Conservation (phyloP, 257 asterid genomes). For the Ilex aquifolium region DNA sequence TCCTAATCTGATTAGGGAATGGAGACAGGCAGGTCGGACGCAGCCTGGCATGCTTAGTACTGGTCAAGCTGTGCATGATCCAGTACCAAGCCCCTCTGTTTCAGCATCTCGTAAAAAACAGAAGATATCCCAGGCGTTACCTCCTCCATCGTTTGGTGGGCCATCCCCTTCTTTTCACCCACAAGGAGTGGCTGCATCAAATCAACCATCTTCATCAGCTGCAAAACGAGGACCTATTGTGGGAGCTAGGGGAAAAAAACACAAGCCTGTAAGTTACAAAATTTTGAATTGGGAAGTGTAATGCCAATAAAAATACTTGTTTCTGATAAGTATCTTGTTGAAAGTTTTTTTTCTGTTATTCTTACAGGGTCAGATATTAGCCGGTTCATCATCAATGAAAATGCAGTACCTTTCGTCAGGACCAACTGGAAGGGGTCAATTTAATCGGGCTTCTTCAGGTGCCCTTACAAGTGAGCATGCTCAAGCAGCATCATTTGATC, state of each 20-base stretch:
- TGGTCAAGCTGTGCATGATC: slow-evolving; percentile 47
- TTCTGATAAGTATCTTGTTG: background rate
- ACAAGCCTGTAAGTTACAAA: slow-evolving; percentile 50
- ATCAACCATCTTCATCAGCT: slow-evolving; percentile 59
- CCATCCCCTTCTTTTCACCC: slow-evolving; percentile 45
- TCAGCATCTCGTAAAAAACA: slow-evolving; percentile 72
- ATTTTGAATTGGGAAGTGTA: background rate
- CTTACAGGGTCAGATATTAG: background rate
- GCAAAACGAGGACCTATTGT: slow-evolving; percentile 54
- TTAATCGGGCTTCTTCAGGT: too few relatives aligned
- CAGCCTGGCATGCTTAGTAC: slow-evolving; percentile 41
- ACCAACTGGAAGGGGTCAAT: background rate
- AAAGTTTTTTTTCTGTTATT: background rate
- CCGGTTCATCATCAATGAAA: background rate
- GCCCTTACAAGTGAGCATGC: slow-evolving; percentile 19
- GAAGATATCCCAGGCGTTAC: slow-evolving; percentile 40
- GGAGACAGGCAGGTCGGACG: slow-evolving; percentile 50
- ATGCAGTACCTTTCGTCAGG: background rate
- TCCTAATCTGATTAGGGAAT: slow-evolving; percentile 31
- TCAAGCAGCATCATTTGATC: slow-evolving; percentile 48
- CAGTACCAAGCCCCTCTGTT: slow-evolving; percentile 57
- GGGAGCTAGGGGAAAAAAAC: slow-evolving; percentile 60
- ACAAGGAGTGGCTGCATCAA: slow-evolving; percentile 22
- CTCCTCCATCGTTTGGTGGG: slow-evolving; percentile 50
- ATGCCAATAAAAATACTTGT: background rate